Base-by-base conservation (phyloP, 2,329 filamentous ascomycete genomes). In the Trichoderma harzianum region DNA sequence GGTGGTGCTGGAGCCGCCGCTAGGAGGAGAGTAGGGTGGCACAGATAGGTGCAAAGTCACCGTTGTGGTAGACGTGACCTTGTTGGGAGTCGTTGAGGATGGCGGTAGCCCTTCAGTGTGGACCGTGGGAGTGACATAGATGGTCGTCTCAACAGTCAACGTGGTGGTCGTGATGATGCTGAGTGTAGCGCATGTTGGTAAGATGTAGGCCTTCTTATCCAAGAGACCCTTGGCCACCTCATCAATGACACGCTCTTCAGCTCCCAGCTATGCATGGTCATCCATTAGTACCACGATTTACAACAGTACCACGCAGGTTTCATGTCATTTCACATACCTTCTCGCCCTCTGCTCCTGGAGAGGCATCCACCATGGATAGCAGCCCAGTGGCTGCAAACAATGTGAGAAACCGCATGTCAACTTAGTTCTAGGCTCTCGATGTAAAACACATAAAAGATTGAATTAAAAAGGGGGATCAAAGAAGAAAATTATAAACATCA, bases 141-240 rank as follows among this genome's bases (percentile, higher is more conserved):
- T 75, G 7, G 78, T 79, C 8, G 79, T 74, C 30, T 82, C 80
- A 8, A 81, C 67, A 4, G 79, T 82, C 34, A 74, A 77, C 3
- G 78, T 81, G 14, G 78, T 70, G 1, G 69, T 71, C 5, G 62
- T 36, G 61, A 60, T 55, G 51, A 64, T 47, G 60, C 47, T 58
- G 14, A 39, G 32, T 12, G 61, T 43, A n/a, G 51, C 32, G 36
- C 61, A 64, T 8, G 51, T 60, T 6, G 47, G 10, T 36, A 30
- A 14, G 16, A 11, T 10, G 30, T 69, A 14, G 34, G 14, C 5
- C 28, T 34, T 60, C 51, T 70, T 70, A 7, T 58, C 53, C 26
- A 71, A 60, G n/a, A 66, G 16, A 16, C 14, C 11, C 34, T 60
- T 58, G n/a, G 60, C 34, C 12, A 28, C 66, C 47, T 26, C 28